Evolutionary conservation across 305 asterid genomes (phyloP), one percentile per base, ranked within the genome.

Genomic region (Petunia hybrid): DNA sequence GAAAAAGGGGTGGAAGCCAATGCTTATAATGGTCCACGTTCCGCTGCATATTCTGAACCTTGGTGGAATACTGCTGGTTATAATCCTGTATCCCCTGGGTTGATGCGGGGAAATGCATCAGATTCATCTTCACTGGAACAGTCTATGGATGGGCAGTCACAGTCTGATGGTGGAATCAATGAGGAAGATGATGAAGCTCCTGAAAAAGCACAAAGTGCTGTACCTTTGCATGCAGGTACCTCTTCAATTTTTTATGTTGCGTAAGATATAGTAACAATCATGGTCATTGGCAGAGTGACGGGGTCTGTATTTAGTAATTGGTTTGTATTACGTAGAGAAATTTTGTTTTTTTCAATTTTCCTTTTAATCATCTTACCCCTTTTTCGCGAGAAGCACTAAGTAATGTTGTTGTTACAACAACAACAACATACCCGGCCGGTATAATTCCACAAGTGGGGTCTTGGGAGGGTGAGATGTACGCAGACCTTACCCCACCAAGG

Each of bases 61-160:
- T 85, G 95, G 97, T 88, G 91, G 91, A 78, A 79, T 63, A 7
- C 36, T 53, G 82, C 86, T 84, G 93, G 88, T 68, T 82, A 80
- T 80, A 85, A 81, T 65, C 87, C 94, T 64, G 75, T 86, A 59
- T 45, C 85, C 80, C 83, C 94, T 56, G 86, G 86, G 64, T 53
- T 87, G 91, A 82, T 84, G 85, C 81, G 83, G 73, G 92, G 88
- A 80, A 88, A 79, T 85, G 89, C 84, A 65, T 92, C 97, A 75
- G 97, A 94, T 71, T 90, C 98, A 39, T 89, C 95, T 12, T 83
- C 89, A 38, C 62, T 77, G 82, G 91, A 88, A 80, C 88, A 88
- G 42, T 86, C 87, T 13, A 67, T 80, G 76, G 90, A 83, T 65
- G 81, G 81, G 68, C 91, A 83, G 59, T 88, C 91, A 68, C 91